These are phyloP conservation scores for Naganishia liquefaciens DNA, from an alignment of 1,284 basidiomycete genomes.

Conservation along the genomic window DNA sequence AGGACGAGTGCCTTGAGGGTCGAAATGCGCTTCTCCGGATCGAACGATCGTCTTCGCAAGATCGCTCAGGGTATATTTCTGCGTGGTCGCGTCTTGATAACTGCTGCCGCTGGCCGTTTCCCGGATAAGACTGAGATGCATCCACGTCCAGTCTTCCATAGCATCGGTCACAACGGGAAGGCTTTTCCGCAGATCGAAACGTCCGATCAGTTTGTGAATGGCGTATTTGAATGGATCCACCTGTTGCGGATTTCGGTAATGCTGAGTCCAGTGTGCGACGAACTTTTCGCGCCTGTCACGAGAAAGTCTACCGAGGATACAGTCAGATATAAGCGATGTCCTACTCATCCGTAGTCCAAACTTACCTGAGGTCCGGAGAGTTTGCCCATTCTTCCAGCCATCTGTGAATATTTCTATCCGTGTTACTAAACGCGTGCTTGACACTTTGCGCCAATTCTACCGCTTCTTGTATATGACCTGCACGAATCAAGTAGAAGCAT, in stretches of 20 bases:
- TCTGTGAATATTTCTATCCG: constrained; percentile 80
- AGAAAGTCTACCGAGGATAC: constrained; percentile 60
- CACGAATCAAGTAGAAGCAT: constrained; percentile 84
- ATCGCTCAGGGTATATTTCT: constrained; percentile 70
- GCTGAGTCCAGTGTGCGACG: constrained; percentile 50
- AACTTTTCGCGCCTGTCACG: constrained; percentile 81
- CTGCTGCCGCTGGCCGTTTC: constrained; percentile 60
- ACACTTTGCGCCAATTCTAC: constrained; percentile 71
- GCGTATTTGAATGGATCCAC: constrained; percentile 95
- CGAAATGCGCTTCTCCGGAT: constrained; percentile 90
- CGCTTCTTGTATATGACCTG: constrained; percentile 79
- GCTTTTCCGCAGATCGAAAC: constrained; percentile 82
- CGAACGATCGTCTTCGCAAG: constrained; percentile 77
- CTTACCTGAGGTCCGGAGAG: constrained; percentile 71
- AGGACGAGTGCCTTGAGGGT: constrained; percentile 67
- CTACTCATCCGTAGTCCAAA: constrained; percentile 16
- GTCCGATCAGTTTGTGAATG: constrained; percentile 91
- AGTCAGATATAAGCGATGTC: background rate
- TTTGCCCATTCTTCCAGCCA: constrained; percentile 86
- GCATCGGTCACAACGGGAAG: constrained; percentile 83
- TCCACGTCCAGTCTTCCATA: constrained; percentile 98
- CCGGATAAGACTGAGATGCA: constrained; percentile 77
- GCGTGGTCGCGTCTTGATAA: constrained; percentile 63
- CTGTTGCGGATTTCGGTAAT: constrained; percentile 64
- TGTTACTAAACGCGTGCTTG: constrained; percentile 72